Base-by-base conservation (phyloP, 208 protist species). In the Phytomonas sp. region DNA sequence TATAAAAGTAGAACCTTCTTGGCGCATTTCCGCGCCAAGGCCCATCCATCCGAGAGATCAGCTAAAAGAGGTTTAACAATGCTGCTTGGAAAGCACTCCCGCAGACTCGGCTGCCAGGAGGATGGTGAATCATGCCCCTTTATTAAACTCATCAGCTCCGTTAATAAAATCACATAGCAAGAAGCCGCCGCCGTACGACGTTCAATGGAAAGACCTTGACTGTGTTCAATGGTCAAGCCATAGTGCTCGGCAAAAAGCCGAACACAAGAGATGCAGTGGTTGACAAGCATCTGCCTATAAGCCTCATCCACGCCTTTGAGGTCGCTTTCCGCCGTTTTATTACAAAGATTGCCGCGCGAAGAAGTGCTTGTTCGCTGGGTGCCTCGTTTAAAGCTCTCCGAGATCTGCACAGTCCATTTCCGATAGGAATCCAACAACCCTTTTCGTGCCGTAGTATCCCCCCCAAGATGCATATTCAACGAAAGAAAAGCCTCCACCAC, bases 391-490 rank as follows among this genome's bases (percentile, higher is more conserved):
- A 78, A 78, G 68, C 74, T 80, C 60, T 84, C 78, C 62, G 40
- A 36, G 8, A 94, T 64, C 8, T 89, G 83, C 32, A 73, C 73
- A 5, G 78, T 68, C 91, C 91, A 96, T 73, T 93, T 92, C 63
- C 81, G 83, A 45, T 86, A 66, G 52, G 76, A 72, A 67, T 89
- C 82, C 34, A 88, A 65, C 30, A 96, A 72, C 49, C 72, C 73
- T 29, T 87, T 86, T 60, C 84, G 80, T 7, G 87, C 87, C 5
- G 82, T 87, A 37, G 81, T 88, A 71, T 96, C 89, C 11, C 88
- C 88, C 52, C 88, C 91, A 26, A 83, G 83, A 60, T 93, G 81
- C 82, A 94, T 85, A 71, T 96, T 91, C 19, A 87, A 74, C 10
- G 80, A 74, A 12, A 93, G 45, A 63, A 87, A 96, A 67, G 79